phyloP scores from a whole-genome alignment of 2,329 filamentous ascomycete species.

The Biscogniauxia marginata region DNA sequence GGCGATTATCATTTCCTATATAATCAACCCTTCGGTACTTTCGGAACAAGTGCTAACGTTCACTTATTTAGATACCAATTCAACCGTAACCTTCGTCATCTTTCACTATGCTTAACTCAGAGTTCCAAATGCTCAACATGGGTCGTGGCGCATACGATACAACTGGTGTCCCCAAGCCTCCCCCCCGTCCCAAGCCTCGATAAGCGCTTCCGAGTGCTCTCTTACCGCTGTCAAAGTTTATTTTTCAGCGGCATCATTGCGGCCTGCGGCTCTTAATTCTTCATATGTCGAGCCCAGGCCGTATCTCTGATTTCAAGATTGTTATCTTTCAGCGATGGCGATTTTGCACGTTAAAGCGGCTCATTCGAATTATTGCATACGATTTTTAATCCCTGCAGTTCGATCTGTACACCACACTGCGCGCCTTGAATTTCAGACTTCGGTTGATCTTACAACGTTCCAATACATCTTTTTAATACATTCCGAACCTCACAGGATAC shows the following conservation, averaged over 20 bases:
- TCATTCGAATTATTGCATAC: conserved; percentile 13
- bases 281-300: conserved; percentile 2
- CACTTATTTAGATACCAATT: conserved; percentile 6
- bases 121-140: conserved; percentile 34
- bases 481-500: conserved; percentile 16
- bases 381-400: conserved; percentile 25
- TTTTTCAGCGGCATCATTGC: conserved; percentile 2
- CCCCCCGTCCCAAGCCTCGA: conserved; percentile 33
- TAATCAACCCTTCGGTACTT: conserved; percentile 5
- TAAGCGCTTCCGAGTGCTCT: conserved; percentile 22
- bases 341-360: conserved; percentile 8
- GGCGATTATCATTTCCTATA: conserved; percentile 9
- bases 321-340: conserved; percentile 6
- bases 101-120: conserved; percentile 30
- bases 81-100: not conserved
- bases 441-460: conserved; percentile 20
- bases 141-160: conserved; percentile 37
- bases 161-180: conserved; percentile 36
- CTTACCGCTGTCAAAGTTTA: not conserved
- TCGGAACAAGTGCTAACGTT: conserved; percentile 18
- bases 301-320: not conserved
- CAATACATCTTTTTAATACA: conserved; percentile 33
- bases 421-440: conserved; percentile 22
- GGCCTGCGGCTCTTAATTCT: conserved; percentile 4
- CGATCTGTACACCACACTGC: conserved; percentile 33